phyloP scores from a whole-genome alignment of 805 yeast genomes.

The Citeromyces nyonsensis region DNA sequence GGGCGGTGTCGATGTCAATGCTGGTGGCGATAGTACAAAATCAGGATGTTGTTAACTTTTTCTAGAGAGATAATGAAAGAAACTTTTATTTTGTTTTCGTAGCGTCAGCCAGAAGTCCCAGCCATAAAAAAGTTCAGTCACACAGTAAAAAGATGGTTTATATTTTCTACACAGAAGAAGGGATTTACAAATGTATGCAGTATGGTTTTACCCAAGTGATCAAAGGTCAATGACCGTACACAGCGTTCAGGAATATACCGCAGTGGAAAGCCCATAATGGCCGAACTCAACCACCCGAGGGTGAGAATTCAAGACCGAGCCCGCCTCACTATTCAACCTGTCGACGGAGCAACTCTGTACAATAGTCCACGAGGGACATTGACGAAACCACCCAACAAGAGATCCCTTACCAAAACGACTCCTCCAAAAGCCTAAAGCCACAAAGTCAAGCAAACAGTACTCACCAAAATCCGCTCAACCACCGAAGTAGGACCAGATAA shows the following conservation, averaged over 20 bases:
- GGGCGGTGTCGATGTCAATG: constrained; percentile 11
- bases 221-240: constrained; percentile 85
- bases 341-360: constrained; percentile 95
- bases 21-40: too few relatives aligned
- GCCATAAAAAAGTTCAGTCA: too few relatives aligned
- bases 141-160: too few relatives aligned
- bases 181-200: constrained; percentile 58
- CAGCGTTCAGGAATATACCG: constrained; percentile 99
- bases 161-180: too few relatives aligned
- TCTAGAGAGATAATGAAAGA: background rate
- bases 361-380: constrained; percentile 18
- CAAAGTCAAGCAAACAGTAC: constrained; percentile 45
- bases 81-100: background rate
- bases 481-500: constrained; percentile 86
- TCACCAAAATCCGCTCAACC: constrained; percentile 81
- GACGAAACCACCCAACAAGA: background rate
- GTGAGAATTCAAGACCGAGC: constrained; percentile 42
- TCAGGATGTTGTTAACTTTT: background rate
- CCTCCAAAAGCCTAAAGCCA: constrained; percentile 2
- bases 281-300: constrained; percentile 45
- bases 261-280: constrained; percentile 43
- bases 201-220: constrained; percentile 99
- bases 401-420: background rate
- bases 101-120: too few relatives aligned
- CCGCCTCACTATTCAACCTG: constrained; percentile 72